These are phyloP conservation scores for Penicillium sp. DNA, from an alignment of 2,329 filamentous ascomycete species.

Conservation along the genomic window DNA sequence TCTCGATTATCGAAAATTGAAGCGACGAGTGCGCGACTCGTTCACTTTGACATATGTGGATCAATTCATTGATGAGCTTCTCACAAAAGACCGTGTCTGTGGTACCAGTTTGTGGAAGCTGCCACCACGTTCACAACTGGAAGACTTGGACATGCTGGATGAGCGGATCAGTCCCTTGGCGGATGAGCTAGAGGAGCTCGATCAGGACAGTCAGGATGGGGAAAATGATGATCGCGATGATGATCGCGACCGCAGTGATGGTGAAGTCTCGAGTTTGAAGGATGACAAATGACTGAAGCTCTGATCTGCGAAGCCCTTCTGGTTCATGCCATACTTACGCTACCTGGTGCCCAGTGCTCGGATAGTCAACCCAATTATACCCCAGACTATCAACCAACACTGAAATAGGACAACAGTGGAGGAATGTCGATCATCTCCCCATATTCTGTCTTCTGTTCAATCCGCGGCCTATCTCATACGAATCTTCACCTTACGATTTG, in stretches of 20 bases:
- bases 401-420: background rate
- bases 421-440: background rate
- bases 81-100: slow-evolving; percentile 86
- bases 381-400: background rate
- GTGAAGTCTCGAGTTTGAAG: slow-evolving; percentile 14
- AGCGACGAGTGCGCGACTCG: slow-evolving; percentile 71
- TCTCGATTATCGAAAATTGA: slow-evolving; percentile 79
- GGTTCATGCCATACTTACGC: background rate
- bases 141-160: slow-evolving; percentile 86
- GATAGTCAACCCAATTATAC: background rate
- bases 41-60: slow-evolving; percentile 80
- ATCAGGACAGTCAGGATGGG: slow-evolving; percentile 31
- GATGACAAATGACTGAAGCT: slow-evolving; percentile 29
- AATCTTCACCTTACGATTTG: background rate
- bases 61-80: slow-evolving; percentile 87
- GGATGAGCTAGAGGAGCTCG: slow-evolving; percentile 56
- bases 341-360: background rate
- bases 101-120: slow-evolving; percentile 92
- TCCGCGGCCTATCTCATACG: background rate
- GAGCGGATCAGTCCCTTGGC: slow-evolving; percentile 80
- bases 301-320: background rate
- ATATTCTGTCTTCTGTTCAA: background rate
- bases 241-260: slow-evolving; percentile 21
- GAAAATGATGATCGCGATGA: slow-evolving; percentile 15
- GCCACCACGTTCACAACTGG: slow-evolving; percentile 75